Conservation (phyloP, 192 early-diverging fungal genomes). For the Paraglomus occultum region DNA sequence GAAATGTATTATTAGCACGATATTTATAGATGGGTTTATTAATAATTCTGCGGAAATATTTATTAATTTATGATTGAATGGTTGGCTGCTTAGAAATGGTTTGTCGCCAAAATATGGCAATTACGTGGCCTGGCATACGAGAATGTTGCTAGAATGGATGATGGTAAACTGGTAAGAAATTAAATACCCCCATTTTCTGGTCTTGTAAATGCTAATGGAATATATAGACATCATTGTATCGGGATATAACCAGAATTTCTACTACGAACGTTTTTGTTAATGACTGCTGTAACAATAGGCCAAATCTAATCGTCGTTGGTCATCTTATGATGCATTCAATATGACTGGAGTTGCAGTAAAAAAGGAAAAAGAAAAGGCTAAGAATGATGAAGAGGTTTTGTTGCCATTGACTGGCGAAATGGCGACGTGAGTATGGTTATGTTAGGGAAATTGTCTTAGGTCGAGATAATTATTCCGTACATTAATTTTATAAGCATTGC, state of each 20-base stretch:
- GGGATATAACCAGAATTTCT: too few relatives aligned
- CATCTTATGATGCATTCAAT: conserved; percentile 6
- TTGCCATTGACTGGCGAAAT: conserved; percentile 50
- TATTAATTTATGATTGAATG: background rate
- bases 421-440: conserved; percentile 33
- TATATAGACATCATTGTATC: too few relatives aligned
- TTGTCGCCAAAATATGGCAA: conserved; percentile 54
- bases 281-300: conserved; percentile 11
- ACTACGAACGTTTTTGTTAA: too few relatives aligned
- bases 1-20: conserved; percentile 33
- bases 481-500: background rate
- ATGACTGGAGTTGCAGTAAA: conserved; percentile 25
- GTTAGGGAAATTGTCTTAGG: background rate
- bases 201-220: too few relatives aligned
- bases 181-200: too few relatives aligned
- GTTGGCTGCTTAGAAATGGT: conserved; percentile 58
- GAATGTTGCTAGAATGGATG: conserved; percentile 17
- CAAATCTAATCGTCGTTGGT: conserved; percentile 26
- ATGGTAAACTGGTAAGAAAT: conserved; percentile 24
- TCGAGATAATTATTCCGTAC: background rate
- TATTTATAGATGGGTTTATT: conserved; percentile 34
- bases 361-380: conserved; percentile 17
- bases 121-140: conserved; percentile 34
- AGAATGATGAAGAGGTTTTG: conserved; percentile 31
- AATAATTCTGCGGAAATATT: conserved; percentile 30